These are phyloP conservation scores for Penicillium tannophilum DNA, from an alignment of 495 filamentous ascomycete genomes.

Conservation along the genomic window DNA sequence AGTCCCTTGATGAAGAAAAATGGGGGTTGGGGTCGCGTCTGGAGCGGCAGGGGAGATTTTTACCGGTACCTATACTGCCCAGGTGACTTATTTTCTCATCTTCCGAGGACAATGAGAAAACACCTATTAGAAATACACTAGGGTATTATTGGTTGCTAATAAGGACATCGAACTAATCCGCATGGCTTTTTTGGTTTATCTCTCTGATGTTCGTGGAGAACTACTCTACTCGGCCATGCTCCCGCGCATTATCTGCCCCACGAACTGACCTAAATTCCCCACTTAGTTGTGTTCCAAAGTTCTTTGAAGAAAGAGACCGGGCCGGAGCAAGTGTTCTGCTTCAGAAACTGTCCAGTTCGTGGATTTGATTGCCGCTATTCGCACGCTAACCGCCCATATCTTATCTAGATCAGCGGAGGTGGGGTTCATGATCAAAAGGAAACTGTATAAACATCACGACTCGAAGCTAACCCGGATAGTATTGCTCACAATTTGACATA, in stretches of 20 bases:
- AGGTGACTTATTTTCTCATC: not conserved
- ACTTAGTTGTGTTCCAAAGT: conserved; percentile 53
- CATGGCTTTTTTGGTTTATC: no score
- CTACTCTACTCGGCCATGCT: conserved; percentile 75
- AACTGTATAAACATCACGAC: no score
- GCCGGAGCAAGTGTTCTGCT: no score
- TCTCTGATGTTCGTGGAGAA: conserved; percentile 49
- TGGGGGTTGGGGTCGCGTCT: conserved; percentile 4
- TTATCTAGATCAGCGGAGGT: no score
- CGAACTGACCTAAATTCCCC: conserved; percentile 82
- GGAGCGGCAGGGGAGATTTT: not conserved
- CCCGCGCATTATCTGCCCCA: conserved; percentile 85
- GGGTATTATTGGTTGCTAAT: conserved; percentile 7
- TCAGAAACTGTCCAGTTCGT: no score
- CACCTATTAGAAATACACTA: not conserved
- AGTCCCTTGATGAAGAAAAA: conserved; percentile 1
- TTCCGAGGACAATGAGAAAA: not conserved
- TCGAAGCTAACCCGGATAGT: no score
- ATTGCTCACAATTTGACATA: no score
- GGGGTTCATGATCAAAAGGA: no score
- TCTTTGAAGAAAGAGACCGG: no score
- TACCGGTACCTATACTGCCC: no score
- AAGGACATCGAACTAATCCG: conserved; percentile 1
- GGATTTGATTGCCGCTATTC: no score
- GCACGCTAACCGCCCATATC: no score